Conservation (phyloP, 164 flowering plant species). For the Malania oleifera region DNA sequence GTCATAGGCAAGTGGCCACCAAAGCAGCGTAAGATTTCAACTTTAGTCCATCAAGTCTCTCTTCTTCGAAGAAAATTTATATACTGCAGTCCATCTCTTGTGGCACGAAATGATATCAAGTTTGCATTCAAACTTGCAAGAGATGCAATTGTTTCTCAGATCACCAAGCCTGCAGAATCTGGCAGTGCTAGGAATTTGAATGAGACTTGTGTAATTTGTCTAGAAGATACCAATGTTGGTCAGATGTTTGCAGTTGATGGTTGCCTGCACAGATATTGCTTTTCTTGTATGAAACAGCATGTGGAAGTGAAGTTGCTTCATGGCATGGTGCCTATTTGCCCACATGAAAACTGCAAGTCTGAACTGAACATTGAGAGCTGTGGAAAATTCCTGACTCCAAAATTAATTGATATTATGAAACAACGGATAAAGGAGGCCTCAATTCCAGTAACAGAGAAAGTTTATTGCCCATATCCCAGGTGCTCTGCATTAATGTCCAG, state of each 20-base stretch:
- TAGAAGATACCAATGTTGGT: slow-evolving; percentile 46
- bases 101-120: slow-evolving; percentile 43
- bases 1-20: slow-evolving; percentile 38
- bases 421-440: slow-evolving; percentile 60
- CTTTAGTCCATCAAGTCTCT: slow-evolving; percentile 32
- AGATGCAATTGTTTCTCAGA: slow-evolving; percentile 63
- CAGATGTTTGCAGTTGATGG: slow-evolving; percentile 57
- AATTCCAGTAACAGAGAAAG: slow-evolving; percentile 58
- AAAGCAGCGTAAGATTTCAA: slow-evolving; percentile 36
- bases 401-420: slow-evolving; percentile 44
- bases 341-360: slow-evolving; percentile 63
- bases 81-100: slow-evolving; percentile 25
- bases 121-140: slow-evolving; percentile 63
- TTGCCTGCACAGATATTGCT: slow-evolving; percentile 70
- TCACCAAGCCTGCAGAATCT: slow-evolving; percentile 22
- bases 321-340: slow-evolving; percentile 61
- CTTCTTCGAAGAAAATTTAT: slow-evolving; percentile 41
- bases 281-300: slow-evolving; percentile 80
- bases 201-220: slow-evolving; percentile 68
- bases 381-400: slow-evolving; percentile 49
- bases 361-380: slow-evolving; percentile 55
- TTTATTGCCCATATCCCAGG: slow-evolving; percentile 82
- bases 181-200: slow-evolving; percentile 15
- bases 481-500: slow-evolving; percentile 83
- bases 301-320: slow-evolving; percentile 72